A percentile compares a stretch with the other conserved stretches of the same genome.
Conservation (phyloP, 2,329 filamentous ascomycete genomes). For the Cephalotrichum gorgonifer region DNA sequence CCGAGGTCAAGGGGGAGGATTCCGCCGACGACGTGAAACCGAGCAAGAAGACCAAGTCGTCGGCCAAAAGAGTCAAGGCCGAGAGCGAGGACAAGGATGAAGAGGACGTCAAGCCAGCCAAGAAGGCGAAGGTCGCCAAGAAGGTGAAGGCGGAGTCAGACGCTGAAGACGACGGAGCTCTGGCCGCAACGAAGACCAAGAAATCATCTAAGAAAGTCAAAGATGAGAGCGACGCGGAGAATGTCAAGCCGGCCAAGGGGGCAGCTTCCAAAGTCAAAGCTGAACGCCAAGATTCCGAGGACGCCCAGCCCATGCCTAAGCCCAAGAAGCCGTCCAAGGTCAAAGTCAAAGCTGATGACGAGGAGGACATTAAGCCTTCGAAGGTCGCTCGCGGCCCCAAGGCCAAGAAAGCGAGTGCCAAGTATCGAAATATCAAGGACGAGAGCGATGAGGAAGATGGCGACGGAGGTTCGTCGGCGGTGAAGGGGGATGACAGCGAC, state of each 20-base stretch:
- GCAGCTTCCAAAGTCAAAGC: too few relatives aligned
- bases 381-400: conserved; percentile 14
- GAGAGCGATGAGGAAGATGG: conserved; percentile 21
- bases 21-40: too few relatives aligned
- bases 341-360: too few relatives aligned
- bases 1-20: not conserved
- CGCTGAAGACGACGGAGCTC: conserved; percentile 7
- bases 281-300: too few relatives aligned
- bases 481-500: conserved; percentile 1
- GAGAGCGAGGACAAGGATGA: conserved; percentile 16
- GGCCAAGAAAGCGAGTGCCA: conserved; percentile 20
- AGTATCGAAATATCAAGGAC: conserved; percentile 20
- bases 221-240: conserved; percentile 11
- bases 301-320: too few relatives aligned
- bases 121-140: conserved; percentile 17
- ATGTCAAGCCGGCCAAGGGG: too few relatives aligned
- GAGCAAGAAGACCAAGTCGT: not conserved
- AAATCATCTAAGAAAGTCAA: conserved; percentile 5
- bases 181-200: conserved; percentile 4
- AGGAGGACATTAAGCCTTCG: conserved; percentile 15
- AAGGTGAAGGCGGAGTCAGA: conserved; percentile 9
- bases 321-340: too few relatives aligned
- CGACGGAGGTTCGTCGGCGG: conserved; percentile 19
- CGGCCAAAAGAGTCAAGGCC: conserved; percentile 14
- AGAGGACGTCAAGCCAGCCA: conserved; percentile 15